phyloP scores from a whole-genome alignment of 768 basidiomycete species.

The Pholiota molesta region DNA sequence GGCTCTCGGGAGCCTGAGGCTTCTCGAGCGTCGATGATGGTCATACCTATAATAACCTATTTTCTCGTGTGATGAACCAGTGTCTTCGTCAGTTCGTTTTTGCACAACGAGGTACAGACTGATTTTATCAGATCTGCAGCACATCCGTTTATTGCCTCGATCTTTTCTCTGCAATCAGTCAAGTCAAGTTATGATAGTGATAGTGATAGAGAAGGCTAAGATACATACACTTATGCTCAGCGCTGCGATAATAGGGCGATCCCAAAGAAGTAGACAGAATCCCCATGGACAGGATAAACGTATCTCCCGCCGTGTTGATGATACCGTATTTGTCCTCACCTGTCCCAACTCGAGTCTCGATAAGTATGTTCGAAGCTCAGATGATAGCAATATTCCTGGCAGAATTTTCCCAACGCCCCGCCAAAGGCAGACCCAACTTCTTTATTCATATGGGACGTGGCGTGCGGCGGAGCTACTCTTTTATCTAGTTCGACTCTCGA shows the following conservation, averaged over 20 bases:
- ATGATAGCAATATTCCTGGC: background rate
- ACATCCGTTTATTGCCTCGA: background rate
- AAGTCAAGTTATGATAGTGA: background rate
- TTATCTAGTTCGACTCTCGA: background rate
- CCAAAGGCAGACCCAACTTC: background rate
- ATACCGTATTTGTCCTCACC: background rate
- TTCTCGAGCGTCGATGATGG: background rate
- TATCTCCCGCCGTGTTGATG: background rate
- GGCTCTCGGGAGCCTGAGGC: background rate
- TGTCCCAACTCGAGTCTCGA: background rate
- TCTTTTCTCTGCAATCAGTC: background rate
- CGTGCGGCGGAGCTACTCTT: background rate
- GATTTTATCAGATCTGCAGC: background rate
- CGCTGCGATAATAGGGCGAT: too few species aligned
- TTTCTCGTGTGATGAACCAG: background rate
- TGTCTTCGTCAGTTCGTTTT: background rate
- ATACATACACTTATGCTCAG: background rate
- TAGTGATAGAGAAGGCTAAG: too few species aligned
- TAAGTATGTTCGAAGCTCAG: background rate
- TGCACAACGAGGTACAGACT: background rate
- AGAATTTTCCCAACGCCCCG: background rate
- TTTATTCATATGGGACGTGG: background rate
- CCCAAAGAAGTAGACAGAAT: too few species aligned
- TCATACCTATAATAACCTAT: background rate
- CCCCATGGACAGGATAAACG: background rate